Base-by-base conservation (phyloP, 495 filamentous ascomycete species). In the Articulospora tetracladia region DNA sequence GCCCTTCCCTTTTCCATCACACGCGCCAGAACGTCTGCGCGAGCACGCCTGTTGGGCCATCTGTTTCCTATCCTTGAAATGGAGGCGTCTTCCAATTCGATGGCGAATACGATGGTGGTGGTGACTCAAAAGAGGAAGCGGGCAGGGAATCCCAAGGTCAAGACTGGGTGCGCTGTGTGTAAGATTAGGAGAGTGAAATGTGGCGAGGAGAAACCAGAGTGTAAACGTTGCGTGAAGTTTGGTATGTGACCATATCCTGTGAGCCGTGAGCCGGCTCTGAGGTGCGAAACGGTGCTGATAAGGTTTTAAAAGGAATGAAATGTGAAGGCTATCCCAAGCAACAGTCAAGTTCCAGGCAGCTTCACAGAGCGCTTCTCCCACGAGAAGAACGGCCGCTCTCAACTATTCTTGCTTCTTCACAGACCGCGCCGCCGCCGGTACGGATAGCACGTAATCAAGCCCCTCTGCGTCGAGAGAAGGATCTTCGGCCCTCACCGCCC, bases 301-400 rank as follows among this genome's bases (percentile, higher is more conserved):
- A 44, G 39, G 39, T 17, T n/a, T n/a, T n/a, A n/a, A 44, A 44
- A 44, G 39, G 39, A 28, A 46, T 60, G 15, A 27, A 46, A 30
- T 60, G 58, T 32, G 58, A 60, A n/a, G 49, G 58, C 23, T 53
- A 60, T 48, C 32, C 10, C 15, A 47, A 34, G n/a, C n/a, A 44
- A 19, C 7, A 7, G 8, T n/a, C 39, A 3, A 3, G n/a, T 17
- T 17, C 39, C 10, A 12, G 39, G 15, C 39, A 44, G 17, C 39
- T 44, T n/a, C 39, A 44, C 3, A 7, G 39, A 50, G 47, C 47
- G 4, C 17, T 27, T 6, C 47, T 50, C 11, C 22, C 47, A 4
- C 6, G 22, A 24, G 47, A 6, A 13, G 22, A 50, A 24, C 20
- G 20, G 4, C 47, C 22, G 11, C 19, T 50, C 47, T 7, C 47